Conservation (phyloP, 2,329 filamentous ascomycete genomes). For the Curvularia sp. region DNA sequence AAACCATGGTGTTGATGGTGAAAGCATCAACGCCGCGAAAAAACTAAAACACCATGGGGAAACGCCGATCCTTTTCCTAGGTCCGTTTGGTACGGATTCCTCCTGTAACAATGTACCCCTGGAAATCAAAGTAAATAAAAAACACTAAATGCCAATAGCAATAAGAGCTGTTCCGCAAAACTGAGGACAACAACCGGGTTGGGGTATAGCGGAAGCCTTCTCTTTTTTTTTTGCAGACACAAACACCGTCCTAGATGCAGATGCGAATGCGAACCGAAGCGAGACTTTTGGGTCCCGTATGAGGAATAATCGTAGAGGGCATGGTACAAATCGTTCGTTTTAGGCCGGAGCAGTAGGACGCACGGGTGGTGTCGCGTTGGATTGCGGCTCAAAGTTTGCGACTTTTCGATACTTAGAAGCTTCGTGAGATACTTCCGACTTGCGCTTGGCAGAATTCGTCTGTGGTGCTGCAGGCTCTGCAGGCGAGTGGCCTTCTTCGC, state of each 20-base stretch:
- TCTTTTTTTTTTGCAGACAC: conserved; percentile 23
- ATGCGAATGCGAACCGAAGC: conserved; percentile 22
- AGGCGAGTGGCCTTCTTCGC: background rate
- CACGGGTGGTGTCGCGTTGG: conserved; percentile 22
- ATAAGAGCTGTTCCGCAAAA: conserved; percentile 8
- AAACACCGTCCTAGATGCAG: conserved; percentile 31
- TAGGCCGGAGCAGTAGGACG: conserved; percentile 23
- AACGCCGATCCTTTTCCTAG: conserved; percentile 20
- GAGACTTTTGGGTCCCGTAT: conserved; percentile 9
- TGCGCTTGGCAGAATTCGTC: conserved; percentile 25
- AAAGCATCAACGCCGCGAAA: conserved; percentile 3
- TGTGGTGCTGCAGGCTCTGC: conserved; percentile 8
- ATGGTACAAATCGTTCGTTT: conserved; percentile 8
- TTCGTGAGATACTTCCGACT: conserved; percentile 24
- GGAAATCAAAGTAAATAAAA: background rate
- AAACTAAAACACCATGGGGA: conserved; percentile 3
- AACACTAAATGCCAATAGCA: conserved; percentile 3
- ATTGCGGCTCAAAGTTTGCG: conserved; percentile 15
- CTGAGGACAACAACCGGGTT: conserved; percentile 13
- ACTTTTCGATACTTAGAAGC: conserved; percentile 26
- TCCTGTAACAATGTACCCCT: conserved; percentile 5
- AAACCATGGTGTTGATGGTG: conserved; percentile 2
- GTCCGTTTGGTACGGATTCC: conserved; percentile 9
- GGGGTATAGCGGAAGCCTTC: conserved; percentile 31
- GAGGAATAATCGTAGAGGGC: conserved; percentile 10